Conservation (phyloP, 805 yeast genomes). For the Starmerella apicola region DNA sequence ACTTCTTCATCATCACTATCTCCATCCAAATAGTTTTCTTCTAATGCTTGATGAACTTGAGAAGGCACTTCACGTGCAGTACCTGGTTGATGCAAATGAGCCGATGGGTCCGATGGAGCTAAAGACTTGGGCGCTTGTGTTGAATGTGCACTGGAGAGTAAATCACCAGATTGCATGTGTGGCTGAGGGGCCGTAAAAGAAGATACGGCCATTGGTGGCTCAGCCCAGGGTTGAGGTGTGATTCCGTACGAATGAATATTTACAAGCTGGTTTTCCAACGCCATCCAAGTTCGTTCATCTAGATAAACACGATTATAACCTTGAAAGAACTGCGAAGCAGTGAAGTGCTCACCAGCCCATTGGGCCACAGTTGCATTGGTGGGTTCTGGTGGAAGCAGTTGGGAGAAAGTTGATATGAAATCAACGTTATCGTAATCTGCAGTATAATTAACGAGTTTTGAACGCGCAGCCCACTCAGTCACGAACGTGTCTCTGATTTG, state of each 20-base stretch:
- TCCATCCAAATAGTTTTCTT: conserved; percentile 20
- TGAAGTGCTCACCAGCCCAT: conserved; percentile 29
- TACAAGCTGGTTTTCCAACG: conserved; percentile 24
- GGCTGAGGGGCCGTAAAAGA: neutral
- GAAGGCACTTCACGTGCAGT: conserved; percentile 13
- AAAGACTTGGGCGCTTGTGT: neutral
- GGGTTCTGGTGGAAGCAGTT: conserved; percentile 25
- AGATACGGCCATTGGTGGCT: neutral
- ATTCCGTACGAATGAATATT: neutral
- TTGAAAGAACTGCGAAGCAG: conserved; percentile 26
- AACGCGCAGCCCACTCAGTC: conserved; percentile 30
- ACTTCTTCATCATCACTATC: conserved; percentile 29
- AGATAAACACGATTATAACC: conserved; percentile 30
- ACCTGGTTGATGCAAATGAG: conserved; percentile 9
- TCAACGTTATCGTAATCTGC: conserved; percentile 32
- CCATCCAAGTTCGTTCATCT: conserved; percentile 29
- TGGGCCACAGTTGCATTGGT: conserved; percentile 18
- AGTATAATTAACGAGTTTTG: conserved; percentile 26
- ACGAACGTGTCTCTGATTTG: conserved; percentile 29
- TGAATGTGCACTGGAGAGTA: neutral
- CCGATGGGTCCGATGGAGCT: conserved; percentile 4
- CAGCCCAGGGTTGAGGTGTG: neutral
- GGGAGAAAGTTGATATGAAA: conserved; percentile 27
- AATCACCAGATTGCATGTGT: no score
- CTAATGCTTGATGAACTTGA: conserved; percentile 12